Conservation (phyloP, 441 rosid species). For the Melastoma candidum region DNA sequence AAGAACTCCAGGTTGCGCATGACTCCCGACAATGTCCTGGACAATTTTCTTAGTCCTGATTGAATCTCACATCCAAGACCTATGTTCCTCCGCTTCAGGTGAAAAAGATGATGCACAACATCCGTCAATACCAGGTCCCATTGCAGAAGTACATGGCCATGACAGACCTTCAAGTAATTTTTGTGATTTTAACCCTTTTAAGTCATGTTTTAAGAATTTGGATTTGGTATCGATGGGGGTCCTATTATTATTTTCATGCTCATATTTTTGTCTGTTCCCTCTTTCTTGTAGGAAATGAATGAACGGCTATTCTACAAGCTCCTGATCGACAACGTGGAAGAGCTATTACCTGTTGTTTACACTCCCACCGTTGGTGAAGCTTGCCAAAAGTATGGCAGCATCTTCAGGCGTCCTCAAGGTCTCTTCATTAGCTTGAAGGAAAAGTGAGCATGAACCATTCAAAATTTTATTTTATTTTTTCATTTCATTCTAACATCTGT, state of each 20-base stretch:
- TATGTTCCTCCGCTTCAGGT: conserved; percentile 3
- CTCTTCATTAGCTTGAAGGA: conserved; percentile 21
- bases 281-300: conserved; percentile 13
- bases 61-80: neutral
- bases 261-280: neutral
- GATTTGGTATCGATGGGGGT: neutral
- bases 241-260: neutral
- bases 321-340: conserved; percentile 18
- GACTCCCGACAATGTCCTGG: neutral
- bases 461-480: neutral
- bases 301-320: conserved; percentile 19
- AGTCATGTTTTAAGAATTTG: neutral
- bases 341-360: conserved; percentile 20
- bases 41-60: neutral
- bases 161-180: conserved; percentile 17
- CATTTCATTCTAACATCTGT: neutral
- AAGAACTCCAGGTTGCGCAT: conserved; percentile 14
- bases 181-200: neutral
- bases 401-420: conserved; percentile 22
- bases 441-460: conserved; percentile 7
- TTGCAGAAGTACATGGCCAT: conserved; percentile 20
- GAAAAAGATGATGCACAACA: conserved; percentile 18
- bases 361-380: conserved; percentile 23
- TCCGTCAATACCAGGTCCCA: conserved; percentile 18
- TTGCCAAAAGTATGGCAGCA: conserved; percentile 22